phyloP scores from a whole-genome alignment of 345 rosid genomes.

The Camelina hispida region DNA sequence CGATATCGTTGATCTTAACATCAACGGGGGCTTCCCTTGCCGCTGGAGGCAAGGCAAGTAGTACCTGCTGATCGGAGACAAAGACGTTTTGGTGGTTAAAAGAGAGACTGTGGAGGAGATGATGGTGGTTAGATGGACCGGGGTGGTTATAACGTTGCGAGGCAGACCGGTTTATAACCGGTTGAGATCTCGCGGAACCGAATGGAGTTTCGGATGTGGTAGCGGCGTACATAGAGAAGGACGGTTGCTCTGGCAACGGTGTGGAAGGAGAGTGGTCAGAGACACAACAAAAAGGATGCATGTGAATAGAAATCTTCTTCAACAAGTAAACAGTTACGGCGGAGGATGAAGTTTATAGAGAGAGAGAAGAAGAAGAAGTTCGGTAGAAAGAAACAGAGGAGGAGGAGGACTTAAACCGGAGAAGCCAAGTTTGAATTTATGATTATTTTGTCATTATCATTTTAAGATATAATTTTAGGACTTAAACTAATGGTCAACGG shows the following conservation, averaged over 20 bases:
- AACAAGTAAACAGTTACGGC: conserved; percentile 21
- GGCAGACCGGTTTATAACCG: conserved; percentile 40
- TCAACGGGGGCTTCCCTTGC: conserved; percentile 55
- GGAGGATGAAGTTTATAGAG: conserved; percentile 1
- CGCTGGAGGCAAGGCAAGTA: conserved; percentile 23
- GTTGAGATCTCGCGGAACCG: conserved; percentile 37
- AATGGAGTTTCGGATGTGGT: conserved; percentile 27
- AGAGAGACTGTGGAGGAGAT: conserved; percentile 38
- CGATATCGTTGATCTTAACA: conserved; percentile 78
- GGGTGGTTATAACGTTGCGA: conserved; percentile 27
- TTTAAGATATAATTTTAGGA: background rate
- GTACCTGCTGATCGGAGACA: background rate
- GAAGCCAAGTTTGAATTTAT: conserved; percentile 8
- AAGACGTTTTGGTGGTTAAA: conserved; percentile 31
- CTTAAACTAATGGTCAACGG: conserved; percentile 9
- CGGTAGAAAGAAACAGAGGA: conserved; percentile 16
- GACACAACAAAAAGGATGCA: conserved; percentile 72
- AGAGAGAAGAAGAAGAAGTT: background rate
- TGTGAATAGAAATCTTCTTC: conserved; percentile 15
- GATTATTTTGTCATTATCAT: background rate
- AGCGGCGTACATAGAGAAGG: conserved; percentile 30
- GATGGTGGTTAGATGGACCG: conserved; percentile 6
- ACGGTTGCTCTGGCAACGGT: conserved; percentile 33
- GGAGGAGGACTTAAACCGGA: conserved; percentile 21
- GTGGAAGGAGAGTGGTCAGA: conserved; percentile 53